phyloP scores from a whole-genome alignment of 306 rosid species.

The Glycyrrhiza uralensis region DNA sequence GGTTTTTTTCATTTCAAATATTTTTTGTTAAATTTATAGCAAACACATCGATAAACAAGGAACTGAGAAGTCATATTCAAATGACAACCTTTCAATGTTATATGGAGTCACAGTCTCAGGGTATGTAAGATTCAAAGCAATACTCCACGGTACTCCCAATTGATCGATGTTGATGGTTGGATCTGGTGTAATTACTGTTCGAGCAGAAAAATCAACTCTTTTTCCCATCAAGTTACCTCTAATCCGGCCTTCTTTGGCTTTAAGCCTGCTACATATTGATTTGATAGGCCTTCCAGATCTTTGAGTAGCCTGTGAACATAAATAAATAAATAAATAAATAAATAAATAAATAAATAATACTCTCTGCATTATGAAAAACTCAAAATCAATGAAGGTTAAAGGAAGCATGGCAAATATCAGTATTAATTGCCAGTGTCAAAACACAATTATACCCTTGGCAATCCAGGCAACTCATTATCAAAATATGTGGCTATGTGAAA shows the following conservation, averaged over 20 bases:
- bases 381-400: neutral
- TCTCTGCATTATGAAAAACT: neutral
- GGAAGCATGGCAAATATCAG: neutral
- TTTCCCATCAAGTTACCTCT: constrained; percentile 99
- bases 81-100: constrained; percentile 82
- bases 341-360: neutral
- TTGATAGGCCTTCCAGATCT: constrained; percentile 98
- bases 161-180: constrained; percentile 92
- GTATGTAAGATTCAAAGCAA: constrained; percentile 91
- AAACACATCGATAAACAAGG: neutral
- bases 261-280: constrained; percentile 97
- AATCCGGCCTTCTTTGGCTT: constrained; percentile 99
- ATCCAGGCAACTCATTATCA: constrained; percentile 94
- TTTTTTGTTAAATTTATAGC: neutral
- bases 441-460: constrained; percentile 76
- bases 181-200: constrained; percentile 97
- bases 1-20: constrained; percentile 18
- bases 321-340: neutral
- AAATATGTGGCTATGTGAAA: constrained; percentile 96
- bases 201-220: constrained; percentile 97
- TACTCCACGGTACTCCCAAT: constrained; percentile 99
- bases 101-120: constrained; percentile 99
- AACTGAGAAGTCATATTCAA: constrained; percentile 3
- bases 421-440: constrained; percentile 18
- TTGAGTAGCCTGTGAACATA: constrained; percentile 73